A percentile compares a stretch with the other conserved stretches of the same genome.
Conservation (phyloP, 129 eudicot genomes). For the Helianthus tuberosus region DNA sequence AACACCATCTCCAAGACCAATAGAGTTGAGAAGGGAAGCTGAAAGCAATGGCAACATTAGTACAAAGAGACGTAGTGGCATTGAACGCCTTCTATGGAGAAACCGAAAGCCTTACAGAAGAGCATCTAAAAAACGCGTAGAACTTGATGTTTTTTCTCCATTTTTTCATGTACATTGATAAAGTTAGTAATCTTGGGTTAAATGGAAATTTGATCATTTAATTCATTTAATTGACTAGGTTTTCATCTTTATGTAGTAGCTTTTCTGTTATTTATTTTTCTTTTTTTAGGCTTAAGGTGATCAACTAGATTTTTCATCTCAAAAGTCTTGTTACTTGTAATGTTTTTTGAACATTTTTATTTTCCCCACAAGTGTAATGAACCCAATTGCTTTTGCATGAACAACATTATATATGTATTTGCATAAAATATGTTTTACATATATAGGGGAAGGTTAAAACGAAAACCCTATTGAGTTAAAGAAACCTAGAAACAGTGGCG, state of each 20-base stretch:
- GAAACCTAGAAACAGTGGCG: too few relatives aligned
- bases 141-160: constrained; percentile 64
- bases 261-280: background rate
- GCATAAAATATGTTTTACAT: too few relatives aligned
- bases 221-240: constrained; percentile 49
- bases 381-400: background rate
- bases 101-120: constrained; percentile 87
- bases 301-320: background rate
- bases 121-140: constrained; percentile 66
- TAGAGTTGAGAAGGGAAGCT: constrained; percentile 54
- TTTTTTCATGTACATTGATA: constrained; percentile 52
- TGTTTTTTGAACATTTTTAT: constrained; percentile 1
- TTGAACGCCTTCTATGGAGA: constrained; percentile 73
- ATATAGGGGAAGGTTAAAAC: too few relatives aligned
- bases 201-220: constrained; percentile 39
- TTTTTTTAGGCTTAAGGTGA: background rate
- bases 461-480: too few relatives aligned
- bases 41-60: constrained; percentile 31
- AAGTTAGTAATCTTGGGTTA: constrained; percentile 9
- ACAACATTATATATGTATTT: background rate
- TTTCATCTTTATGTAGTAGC: background rate
- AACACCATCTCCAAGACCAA: constrained; percentile 78
- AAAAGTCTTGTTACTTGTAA: constrained; percentile 3
- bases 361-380: constrained; percentile 1
- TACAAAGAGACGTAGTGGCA: constrained; percentile 38